Evolutionary conservation across 2,329 filamentous ascomycete genomes (phyloP).

Genomic region (Mariannaea sp.): DNA sequence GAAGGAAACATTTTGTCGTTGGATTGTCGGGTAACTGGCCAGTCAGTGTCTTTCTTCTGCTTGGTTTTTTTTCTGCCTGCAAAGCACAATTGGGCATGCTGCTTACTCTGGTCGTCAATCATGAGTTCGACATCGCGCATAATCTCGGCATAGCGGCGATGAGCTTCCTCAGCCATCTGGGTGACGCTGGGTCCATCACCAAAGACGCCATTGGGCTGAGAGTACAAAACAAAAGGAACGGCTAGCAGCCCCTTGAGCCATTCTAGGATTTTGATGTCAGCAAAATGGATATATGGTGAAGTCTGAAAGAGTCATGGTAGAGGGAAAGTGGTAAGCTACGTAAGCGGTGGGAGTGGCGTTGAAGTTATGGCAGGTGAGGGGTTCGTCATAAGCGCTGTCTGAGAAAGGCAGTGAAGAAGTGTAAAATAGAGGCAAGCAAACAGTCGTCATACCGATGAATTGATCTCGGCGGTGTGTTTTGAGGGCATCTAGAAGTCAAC

Average conservation of each 20-base stretch:
- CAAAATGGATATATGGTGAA: neutral
- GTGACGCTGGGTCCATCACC: conserved; percentile 69
- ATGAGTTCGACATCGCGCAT: conserved; percentile 91
- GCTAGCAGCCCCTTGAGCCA: conserved; percentile 96
- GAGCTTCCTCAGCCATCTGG: conserved; percentile 78
- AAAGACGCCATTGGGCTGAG: conserved; percentile 87
- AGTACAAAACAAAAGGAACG: conserved; percentile 95
- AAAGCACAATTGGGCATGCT: neutral
- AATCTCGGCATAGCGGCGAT: conserved; percentile 91
- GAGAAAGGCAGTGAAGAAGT: neutral
- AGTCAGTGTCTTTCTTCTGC: neutral
- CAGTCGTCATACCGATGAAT: conserved; percentile 66
- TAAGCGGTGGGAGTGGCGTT: conserved; percentile 1
- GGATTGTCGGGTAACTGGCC: conserved; percentile 71
- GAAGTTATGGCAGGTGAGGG: conserved; percentile 11
- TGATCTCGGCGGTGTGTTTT: conserved; percentile 92
- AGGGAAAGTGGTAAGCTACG: conserved; percentile 1
- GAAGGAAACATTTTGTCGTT: conserved; percentile 71
- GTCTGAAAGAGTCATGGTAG: neutral
- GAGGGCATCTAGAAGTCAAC: conserved; percentile 56
- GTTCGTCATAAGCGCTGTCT: neutral
- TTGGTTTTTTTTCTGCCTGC: neutral
- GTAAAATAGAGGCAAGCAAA: neutral
- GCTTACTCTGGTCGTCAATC: conserved; percentile 85
- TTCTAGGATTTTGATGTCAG: conserved; percentile 59